Conservation (phyloP, 768 basidiomycete genomes). For the Nevesoporus exiguus region DNA sequence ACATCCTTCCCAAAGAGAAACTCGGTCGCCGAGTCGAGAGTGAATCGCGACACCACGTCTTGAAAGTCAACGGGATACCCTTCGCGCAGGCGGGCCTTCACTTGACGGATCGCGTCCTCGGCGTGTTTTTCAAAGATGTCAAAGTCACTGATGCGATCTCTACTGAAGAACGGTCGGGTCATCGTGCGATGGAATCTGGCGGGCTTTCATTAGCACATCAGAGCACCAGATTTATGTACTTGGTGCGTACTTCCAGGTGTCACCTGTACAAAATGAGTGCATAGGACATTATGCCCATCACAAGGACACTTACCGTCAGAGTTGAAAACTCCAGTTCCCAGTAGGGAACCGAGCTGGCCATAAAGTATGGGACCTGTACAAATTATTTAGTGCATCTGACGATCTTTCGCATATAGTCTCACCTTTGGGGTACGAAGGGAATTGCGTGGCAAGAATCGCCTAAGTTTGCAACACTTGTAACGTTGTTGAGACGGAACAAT, state of each 20-base stretch:
- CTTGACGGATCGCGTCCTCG: conserved; percentile 30
- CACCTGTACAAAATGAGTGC: conserved; percentile 19
- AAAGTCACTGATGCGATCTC: conserved; percentile 39
- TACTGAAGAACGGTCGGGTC: conserved; percentile 50
- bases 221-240: background rate
- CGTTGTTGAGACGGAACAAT: background rate
- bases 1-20: conserved; percentile 50
- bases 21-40: conserved; percentile 55
- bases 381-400: background rate
- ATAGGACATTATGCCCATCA: background rate
- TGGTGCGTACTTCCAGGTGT: conserved; percentile 37
- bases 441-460: conserved; percentile 38
- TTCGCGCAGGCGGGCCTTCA: conserved; percentile 31
- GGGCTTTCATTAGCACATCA: background rate
- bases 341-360: conserved; percentile 26
- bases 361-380: conserved; percentile 21
- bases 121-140: conserved; percentile 39
- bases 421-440: conserved; percentile 38
- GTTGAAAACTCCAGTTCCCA: conserved; percentile 41
- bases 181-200: conserved; percentile 44
- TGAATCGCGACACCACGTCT: conserved; percentile 44
- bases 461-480: conserved; percentile 8
- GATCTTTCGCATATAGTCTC: background rate
- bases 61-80: conserved; percentile 44
- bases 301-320: conserved; percentile 32